A percentile compares a stretch with the other conserved stretches of the same genome.
These are phyloP conservation scores for Diutina catenulata DNA, from an alignment of 1,139 yeast genomes.

Conservation along the genomic window DNA sequence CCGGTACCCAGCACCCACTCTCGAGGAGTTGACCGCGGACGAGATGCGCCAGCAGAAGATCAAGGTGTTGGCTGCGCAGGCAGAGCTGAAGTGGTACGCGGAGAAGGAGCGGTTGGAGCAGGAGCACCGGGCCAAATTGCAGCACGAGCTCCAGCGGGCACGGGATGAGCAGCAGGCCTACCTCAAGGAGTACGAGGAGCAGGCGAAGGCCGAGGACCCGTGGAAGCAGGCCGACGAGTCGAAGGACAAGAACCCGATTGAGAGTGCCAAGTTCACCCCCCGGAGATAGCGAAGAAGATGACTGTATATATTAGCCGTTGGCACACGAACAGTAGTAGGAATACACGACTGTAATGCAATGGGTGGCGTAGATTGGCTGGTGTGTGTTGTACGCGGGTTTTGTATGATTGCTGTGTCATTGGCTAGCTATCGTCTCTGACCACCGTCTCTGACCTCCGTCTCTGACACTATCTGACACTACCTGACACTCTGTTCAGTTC, in stretches of 20 bases:
- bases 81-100: slow-evolving; percentile 75
- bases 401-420: too few species aligned
- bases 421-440: too few species aligned
- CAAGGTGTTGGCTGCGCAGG: slow-evolving; percentile 43
- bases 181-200: not conserved
- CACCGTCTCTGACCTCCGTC: too few species aligned
- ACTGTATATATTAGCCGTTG: slow-evolving; percentile 1
- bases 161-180: not conserved
- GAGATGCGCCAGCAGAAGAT: slow-evolving; percentile 43
- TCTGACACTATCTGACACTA: too few species aligned
- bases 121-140: slow-evolving; percentile 28
- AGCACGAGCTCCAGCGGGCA: not conserved
- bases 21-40: slow-evolving; percentile 51
- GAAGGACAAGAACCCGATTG: not conserved
- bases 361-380: too few species aligned
- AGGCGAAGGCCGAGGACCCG: not conserved
- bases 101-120: slow-evolving; percentile 75
- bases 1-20: slow-evolving; percentile 45
- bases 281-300: not conserved
- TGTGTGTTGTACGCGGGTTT: too few species aligned
- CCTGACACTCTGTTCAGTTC: too few species aligned
- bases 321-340: too few species aligned
- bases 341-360: too few species aligned
- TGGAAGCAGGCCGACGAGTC: slow-evolving; percentile 5
- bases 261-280: not conserved